Conservation (phyloP, 1,139 yeast species). For the Tardiomyces depauwii region DNA sequence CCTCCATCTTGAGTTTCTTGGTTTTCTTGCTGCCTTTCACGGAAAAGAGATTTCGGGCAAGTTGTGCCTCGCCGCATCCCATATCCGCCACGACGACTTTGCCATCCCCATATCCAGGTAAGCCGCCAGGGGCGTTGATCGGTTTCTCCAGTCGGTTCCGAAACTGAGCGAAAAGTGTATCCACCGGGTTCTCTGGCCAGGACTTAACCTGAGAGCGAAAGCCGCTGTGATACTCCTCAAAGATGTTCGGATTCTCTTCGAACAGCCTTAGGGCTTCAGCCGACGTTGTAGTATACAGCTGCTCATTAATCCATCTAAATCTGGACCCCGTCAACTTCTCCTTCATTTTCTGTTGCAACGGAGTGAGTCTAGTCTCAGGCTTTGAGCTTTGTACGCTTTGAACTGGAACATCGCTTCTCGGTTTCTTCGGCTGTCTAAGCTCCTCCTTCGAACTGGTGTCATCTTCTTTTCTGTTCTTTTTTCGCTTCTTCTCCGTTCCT, state of each 20-base stretch:
- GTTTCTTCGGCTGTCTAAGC: slow-evolving; percentile 1
- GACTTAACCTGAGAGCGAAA: slow-evolving; percentile 88
- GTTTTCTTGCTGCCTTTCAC: slow-evolving; percentile 28
- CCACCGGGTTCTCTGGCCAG: slow-evolving; percentile 98
- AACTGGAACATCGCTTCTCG: slow-evolving; percentile 21
- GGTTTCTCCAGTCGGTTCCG: slow-evolving; percentile 50
- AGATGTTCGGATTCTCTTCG: slow-evolving; percentile 71
- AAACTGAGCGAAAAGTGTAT: slow-evolving; percentile 69
- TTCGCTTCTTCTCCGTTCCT: slow-evolving; percentile 8
- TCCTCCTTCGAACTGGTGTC: slow-evolving; percentile 4
- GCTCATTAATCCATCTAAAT: slow-evolving; percentile 96
- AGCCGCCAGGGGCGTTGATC: slow-evolving; percentile 90
- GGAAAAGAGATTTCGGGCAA: slow-evolving; percentile 53
- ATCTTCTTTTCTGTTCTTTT: slow-evolving; percentile 10
- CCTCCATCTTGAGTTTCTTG: slow-evolving; percentile 34
- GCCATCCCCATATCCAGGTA: slow-evolving; percentile 42
- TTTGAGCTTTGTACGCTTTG: slow-evolving; percentile 26
- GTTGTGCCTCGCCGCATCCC: slow-evolving; percentile 98
- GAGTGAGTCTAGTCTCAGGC: slow-evolving; percentile 50
- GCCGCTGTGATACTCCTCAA: slow-evolving; percentile 92
- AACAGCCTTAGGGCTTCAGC: slow-evolving; percentile 65
- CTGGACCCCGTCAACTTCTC: slow-evolving; percentile 89
- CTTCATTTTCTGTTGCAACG: slow-evolving; percentile 92
- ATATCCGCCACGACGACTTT: slow-evolving; percentile 80
- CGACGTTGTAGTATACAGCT: slow-evolving; percentile 75